Percentiles rank a stretch among this genome's conserved stretches.
Evolutionary conservation across 2,329 filamentous ascomycete genomes (phyloP).

Genomic region (Xylariales sp.): DNA sequence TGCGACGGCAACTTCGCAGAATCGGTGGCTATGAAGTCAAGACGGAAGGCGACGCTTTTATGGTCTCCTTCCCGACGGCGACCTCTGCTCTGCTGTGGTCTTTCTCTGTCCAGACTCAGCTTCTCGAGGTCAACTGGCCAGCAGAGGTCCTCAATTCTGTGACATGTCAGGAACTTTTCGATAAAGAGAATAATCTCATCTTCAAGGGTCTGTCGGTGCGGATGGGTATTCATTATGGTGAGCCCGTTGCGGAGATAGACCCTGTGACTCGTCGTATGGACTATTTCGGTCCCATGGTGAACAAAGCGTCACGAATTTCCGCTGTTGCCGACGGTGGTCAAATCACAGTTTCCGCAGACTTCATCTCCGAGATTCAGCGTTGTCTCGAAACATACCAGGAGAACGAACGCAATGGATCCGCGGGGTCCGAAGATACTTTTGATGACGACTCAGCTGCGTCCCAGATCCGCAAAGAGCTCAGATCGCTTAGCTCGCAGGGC

Average conservation of each 20-base stretch:
- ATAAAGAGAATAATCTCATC: slow-evolving; percentile 82
- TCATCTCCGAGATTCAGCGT: slow-evolving; percentile 91
- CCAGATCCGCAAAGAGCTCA: slow-evolving; percentile 80
- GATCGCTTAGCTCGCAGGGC: slow-evolving; percentile 81
- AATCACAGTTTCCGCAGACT: slow-evolving; percentile 94
- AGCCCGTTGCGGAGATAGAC: slow-evolving; percentile 90
- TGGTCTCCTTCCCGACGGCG: slow-evolving; percentile 96
- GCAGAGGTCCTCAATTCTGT: slow-evolving; percentile 84
- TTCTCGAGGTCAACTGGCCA: slow-evolving; percentile 89
- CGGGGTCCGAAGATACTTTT: slow-evolving; percentile 67
- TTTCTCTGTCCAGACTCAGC: slow-evolving; percentile 84
- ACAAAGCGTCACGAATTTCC: slow-evolving; percentile 90
- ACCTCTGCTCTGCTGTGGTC: slow-evolving; percentile 94
- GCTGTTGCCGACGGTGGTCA: slow-evolving; percentile 94
- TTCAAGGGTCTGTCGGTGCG: slow-evolving; percentile 92
- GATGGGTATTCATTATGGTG: slow-evolving; percentile 96
- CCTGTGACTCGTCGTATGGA: slow-evolving; percentile 98
- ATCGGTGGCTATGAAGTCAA: slow-evolving; percentile 99
- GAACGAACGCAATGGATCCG: slow-evolving; percentile 64
- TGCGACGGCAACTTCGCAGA: slow-evolving; percentile 86
- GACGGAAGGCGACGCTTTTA: slow-evolving; percentile 98
- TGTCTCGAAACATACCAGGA: slow-evolving; percentile 88
- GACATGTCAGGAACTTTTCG: slow-evolving; percentile 75
- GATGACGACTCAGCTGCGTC: slow-evolving; percentile 71
- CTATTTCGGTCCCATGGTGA: slow-evolving; percentile 99